Conservation (phyloP, 2,329 filamentous ascomycete genomes). For the Exophiala dermatitidis region DNA sequence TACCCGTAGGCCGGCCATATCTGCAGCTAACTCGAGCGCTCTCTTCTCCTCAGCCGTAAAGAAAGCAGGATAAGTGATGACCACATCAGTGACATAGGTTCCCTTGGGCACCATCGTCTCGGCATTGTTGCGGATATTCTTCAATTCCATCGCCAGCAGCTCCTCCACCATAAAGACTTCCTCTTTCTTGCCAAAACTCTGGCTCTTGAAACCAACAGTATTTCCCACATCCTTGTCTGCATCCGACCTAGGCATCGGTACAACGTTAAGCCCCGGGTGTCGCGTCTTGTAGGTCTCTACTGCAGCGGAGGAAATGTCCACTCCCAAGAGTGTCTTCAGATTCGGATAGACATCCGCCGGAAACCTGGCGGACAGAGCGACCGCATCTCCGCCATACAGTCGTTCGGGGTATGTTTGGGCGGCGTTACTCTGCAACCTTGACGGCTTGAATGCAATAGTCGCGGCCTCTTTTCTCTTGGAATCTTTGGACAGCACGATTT, state of each 20-base stretch:
- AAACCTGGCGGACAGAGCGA: slow-evolving; percentile 78
- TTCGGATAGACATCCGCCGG: slow-evolving; percentile 93
- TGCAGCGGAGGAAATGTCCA: slow-evolving; percentile 52
- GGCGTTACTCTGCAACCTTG: slow-evolving; percentile 55
- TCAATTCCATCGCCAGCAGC: slow-evolving; percentile 89
- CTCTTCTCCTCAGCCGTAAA: slow-evolving; percentile 87
- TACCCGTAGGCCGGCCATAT: slow-evolving; percentile 80
- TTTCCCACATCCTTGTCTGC: slow-evolving; percentile 44
- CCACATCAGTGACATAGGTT: slow-evolving; percentile 66
- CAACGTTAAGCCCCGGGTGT: slow-evolving; percentile 70
- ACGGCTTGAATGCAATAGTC: slow-evolving; percentile 87
- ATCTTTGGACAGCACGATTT: slow-evolving; percentile 96
- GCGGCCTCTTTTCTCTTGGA: slow-evolving; percentile 92
- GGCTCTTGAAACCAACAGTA: slow-evolving; percentile 77
- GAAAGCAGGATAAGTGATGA: slow-evolving; percentile 84
- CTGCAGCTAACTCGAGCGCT: slow-evolving; percentile 73
- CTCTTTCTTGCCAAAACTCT: slow-evolving; percentile 57
- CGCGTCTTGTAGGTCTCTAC: slow-evolving; percentile 64
- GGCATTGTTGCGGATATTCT: slow-evolving; percentile 84
- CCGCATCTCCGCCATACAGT: slow-evolving; percentile 83
- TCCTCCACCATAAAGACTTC: slow-evolving; percentile 73
- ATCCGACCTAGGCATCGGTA: slow-evolving; percentile 43
- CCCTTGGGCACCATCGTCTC: slow-evolving; percentile 72
- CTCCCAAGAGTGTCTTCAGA: slow-evolving; percentile 80
- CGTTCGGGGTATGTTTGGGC: slow-evolving; percentile 71